Evolutionary conservation across 2,329 filamentous ascomycete genomes (phyloP), one percentile per base, ranked within the genome.

Genomic region (Rhynchosporium secalis): DNA sequence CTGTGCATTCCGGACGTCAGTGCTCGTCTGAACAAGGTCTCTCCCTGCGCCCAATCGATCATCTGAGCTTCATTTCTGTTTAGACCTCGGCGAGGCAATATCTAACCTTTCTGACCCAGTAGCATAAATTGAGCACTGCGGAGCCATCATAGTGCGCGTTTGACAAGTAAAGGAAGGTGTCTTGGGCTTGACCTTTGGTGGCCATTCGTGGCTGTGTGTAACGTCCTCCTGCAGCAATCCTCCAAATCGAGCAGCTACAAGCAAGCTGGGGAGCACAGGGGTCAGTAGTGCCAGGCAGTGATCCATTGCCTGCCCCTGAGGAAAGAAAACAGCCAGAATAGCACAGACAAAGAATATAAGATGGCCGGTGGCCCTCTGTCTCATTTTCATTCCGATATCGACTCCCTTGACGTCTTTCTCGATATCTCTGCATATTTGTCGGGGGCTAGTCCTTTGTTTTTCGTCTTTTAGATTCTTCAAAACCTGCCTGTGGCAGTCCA

Each of bases 361-460:
- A 66, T 55, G 57, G 43, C 33, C 47, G 33, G 43, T 10, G 12
- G 36, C 47, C 60, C 67, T 60, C 48, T 36, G 38, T 62, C 60
- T 63, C 61, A 38, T 46, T 48, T 58, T 58, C 56, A 38, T 56
- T 41, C 62, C 36, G 26, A 28, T 59, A 66, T 62, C 63, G 26
- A 49, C 62, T 56, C 64, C 41, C 61, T 62, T 64, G 64, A 62
- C 63, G 64, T 65, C 43, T 38, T 61, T 65, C 49, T 59, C 33
- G 15, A 60, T 56, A 46, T 54, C 56, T 61, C 55, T 63, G 56
- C 57, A 60, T 64, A 20, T 20, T 20, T 20, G 20, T 20, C 20
- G 20, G 20, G 20, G 67, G 67, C 67, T 66, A 67, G 67, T 62
- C 67, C 67, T 66, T 62, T 56, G 40, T 41, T 46, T 60, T 56